Base-by-base conservation (phyloP, 2,329 filamentous ascomycete genomes). In the Hirsutella rhossiliensis region DNA sequence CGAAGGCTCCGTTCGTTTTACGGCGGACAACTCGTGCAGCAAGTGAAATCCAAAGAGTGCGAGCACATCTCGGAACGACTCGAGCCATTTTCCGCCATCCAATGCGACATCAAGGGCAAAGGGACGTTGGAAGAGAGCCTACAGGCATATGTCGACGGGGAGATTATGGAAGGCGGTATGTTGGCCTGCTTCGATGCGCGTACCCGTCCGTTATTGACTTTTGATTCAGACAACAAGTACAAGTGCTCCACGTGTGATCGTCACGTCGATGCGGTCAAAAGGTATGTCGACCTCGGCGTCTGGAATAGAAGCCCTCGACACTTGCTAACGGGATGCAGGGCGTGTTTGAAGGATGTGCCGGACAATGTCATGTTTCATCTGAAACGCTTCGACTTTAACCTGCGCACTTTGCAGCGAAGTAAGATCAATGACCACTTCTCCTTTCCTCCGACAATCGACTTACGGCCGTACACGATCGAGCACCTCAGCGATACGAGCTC, bases 351-450 rank as follows among this genome's bases (percentile, higher is more conserved):
- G 59, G 84, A 94, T 48, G 78, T 96, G 7, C 90, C 92, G 0
- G 84, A 98, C 62, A 89, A 95, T 56, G 68, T 98, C 34, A 97
- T 97, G 46, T 94, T 97, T 58, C 92, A 97, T 58, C 68, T 98
- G 43, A 98, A 92, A 62, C 74, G 87, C 37, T 92, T 92, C 55
- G 83, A 88, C 47, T 92, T 87, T 59, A 87, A 90, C 52, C 63
- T 89, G 42, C 73, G 77, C 43, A 84, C 83, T 2, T 75, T 94
- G 59, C 77, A 83, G 64, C 75, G 89, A 53, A 87, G 77, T 64
- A 98, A 98, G 67, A 92, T 97, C 63, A 96, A 98, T 59, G 92
- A 97, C 58, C 76, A 86, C 51, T 98, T 98, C 58, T 76, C 84
- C 5, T 98, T 98, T 51, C 90, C 94, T 0, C 68, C 74, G 12